A percentile compares a stretch with the other conserved stretches of the same genome.
Conservation (phyloP, 345 rosid genomes). For the Mangifera indica region DNA sequence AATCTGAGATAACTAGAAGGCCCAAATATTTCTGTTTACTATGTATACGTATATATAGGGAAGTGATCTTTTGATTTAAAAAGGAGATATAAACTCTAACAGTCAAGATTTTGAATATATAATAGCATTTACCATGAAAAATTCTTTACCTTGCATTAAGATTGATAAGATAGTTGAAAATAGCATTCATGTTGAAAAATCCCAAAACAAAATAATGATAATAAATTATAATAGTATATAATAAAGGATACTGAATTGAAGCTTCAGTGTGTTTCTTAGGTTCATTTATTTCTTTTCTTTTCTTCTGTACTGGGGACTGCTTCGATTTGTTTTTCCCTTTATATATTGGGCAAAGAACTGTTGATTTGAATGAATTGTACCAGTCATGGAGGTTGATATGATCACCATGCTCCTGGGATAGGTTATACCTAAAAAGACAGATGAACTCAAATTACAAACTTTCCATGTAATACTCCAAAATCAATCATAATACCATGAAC, state of each 20-base stretch:
- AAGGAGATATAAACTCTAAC: too few species aligned
- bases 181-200: too few species aligned
- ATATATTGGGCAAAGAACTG: conserved; percentile 34
- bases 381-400: conserved; percentile 88
- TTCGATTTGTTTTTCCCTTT: conserved; percentile 53
- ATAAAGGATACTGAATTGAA: conserved; percentile 79
- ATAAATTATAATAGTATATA: conserved; percentile 1
- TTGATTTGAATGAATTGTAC: conserved; percentile 81
- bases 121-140: too few species aligned
- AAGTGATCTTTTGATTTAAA: too few species aligned
- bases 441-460: not conserved
- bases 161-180: too few species aligned
- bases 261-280: conserved; percentile 57
- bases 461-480: not conserved
- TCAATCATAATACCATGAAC: not conserved
- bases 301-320: conserved; percentile 57
- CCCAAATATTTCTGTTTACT: not conserved
- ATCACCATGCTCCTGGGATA: conserved; percentile 89
- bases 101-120: too few species aligned
- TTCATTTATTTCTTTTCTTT: conserved; percentile 50
- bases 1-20: not conserved
- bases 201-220: not conserved
- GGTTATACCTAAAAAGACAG: conserved; percentile 53
- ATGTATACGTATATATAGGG: not conserved
- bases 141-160: too few species aligned